Conservation (phyloP, 2,329 filamentous ascomycete genomes). For the Shiraia bambusicola region DNA sequence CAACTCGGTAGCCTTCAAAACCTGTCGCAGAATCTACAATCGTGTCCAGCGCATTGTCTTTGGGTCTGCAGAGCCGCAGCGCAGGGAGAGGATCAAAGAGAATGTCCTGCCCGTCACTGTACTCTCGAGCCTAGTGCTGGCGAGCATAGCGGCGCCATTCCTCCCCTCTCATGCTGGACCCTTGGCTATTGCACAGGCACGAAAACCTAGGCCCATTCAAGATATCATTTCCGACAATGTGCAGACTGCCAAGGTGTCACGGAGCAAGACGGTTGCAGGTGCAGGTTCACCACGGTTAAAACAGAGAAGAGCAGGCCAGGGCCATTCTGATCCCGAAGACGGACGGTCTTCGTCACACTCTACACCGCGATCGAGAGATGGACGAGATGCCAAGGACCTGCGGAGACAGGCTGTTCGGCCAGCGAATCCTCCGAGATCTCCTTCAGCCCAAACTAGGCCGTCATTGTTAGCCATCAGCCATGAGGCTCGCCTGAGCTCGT, state of each 20-base stretch:
- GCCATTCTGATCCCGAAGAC: constrained; percentile 42
- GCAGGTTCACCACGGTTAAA: constrained; percentile 45
- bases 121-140: constrained; percentile 76
- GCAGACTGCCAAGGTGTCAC: constrained; percentile 58
- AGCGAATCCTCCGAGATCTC: constrained; percentile 17
- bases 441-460: constrained; percentile 44
- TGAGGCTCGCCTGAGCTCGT: constrained; percentile 66
- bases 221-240: constrained; percentile 63
- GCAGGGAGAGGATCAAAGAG: constrained; percentile 76
- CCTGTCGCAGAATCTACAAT: constrained; percentile 81
- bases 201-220: constrained; percentile 67
- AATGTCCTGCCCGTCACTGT: constrained; percentile 80
- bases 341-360: constrained; percentile 44
- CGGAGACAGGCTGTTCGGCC: constrained; percentile 32
- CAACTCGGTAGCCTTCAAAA: constrained; percentile 75
- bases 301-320: constrained; percentile 43
- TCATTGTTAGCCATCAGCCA: constrained; percentile 57
- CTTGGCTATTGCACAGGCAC: constrained; percentile 76
- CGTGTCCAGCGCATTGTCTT: constrained; percentile 88
- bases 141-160: constrained; percentile 72
- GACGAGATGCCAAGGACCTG: constrained; percentile 30
- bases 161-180: constrained; percentile 78
- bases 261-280: constrained; percentile 69
- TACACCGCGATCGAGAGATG: constrained; percentile 26
- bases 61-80: constrained; percentile 67